Percentiles rank a stretch among this genome's conserved stretches.
Conservation (phyloP, 2,329 filamentous ascomycete species). For the Aspergillus floridensis region DNA sequence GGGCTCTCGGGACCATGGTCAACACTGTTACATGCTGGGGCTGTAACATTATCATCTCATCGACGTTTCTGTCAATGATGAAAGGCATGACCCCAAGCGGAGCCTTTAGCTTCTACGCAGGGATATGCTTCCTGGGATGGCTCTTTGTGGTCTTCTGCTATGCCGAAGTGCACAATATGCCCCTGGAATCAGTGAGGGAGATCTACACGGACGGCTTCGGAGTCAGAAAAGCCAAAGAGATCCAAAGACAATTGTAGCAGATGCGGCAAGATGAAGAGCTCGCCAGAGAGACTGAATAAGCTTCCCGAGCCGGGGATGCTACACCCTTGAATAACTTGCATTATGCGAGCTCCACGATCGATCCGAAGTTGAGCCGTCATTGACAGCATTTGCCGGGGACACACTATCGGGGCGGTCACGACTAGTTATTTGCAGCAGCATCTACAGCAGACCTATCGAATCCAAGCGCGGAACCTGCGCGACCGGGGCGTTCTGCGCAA, state of each 20-base stretch:
- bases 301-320: not conserved
- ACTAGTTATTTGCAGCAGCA: no score
- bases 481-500: no score
- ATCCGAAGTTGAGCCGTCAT: no score
- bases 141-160: conserved; percentile 50
- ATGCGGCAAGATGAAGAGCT: not conserved
- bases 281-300: not conserved
- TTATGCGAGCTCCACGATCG: no score
- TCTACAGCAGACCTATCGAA: no score
- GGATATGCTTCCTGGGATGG: conserved; percentile 43
- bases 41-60: conserved; percentile 16
- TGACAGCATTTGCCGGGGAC: no score
- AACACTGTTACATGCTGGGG: conserved; percentile 27
- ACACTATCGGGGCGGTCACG: no score
- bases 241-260: conserved; percentile 36
- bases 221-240: conserved; percentile 40
- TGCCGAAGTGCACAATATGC: conserved; percentile 56
- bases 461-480: no score
- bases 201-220: conserved; percentile 52
- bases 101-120: conserved; percentile 53
- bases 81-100: conserved; percentile 49
- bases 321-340: not conserved
- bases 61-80: conserved; percentile 39
- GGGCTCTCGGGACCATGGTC: conserved; percentile 51
- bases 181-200: conserved; percentile 54